Conservation (phyloP, 257 asterid species). For the Solanum rostratum region DNA sequence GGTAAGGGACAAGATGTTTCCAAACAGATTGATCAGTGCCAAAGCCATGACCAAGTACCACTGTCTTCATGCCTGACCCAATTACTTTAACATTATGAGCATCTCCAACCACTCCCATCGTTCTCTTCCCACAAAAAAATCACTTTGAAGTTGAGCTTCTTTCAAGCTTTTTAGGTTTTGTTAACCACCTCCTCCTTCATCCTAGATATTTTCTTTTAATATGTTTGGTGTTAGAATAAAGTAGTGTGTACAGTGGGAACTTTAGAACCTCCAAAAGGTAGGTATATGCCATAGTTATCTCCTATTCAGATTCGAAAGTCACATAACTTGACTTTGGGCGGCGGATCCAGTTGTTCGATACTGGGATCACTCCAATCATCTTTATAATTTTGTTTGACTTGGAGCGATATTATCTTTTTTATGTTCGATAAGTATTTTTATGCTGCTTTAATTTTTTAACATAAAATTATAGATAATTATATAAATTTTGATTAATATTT, state of each 20-base stretch:
- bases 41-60: slow-evolving; percentile 29
- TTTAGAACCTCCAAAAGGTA: not conserved
- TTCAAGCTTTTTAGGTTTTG: not conserved
- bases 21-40: slow-evolving; percentile 32
- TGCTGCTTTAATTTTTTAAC: too few species aligned
- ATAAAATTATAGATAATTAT: too few species aligned
- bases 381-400: not conserved
- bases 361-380: not conserved
- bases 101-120: not conserved
- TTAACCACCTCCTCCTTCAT: not conserved
- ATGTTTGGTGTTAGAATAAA: not conserved
- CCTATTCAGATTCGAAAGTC: not conserved
- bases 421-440: fast-evolving
- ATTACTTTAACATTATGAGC: slow-evolving; percentile 24
- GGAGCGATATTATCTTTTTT: not conserved
- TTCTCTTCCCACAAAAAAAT: too few species aligned
- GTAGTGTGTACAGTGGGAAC: not conserved
- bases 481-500: too few species aligned
- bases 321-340: not conserved
- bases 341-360: not conserved
- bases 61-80: slow-evolving; percentile 16
- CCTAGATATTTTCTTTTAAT: not conserved
- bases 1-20: slow-evolving; percentile 24
- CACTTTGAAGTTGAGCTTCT: not conserved
- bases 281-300: not conserved